A percentile compares a stretch with the other conserved stretches of the same genome.
phyloP scores from a whole-genome alignment of 306 rosid genomes.

The Vigna hirtella region DNA sequence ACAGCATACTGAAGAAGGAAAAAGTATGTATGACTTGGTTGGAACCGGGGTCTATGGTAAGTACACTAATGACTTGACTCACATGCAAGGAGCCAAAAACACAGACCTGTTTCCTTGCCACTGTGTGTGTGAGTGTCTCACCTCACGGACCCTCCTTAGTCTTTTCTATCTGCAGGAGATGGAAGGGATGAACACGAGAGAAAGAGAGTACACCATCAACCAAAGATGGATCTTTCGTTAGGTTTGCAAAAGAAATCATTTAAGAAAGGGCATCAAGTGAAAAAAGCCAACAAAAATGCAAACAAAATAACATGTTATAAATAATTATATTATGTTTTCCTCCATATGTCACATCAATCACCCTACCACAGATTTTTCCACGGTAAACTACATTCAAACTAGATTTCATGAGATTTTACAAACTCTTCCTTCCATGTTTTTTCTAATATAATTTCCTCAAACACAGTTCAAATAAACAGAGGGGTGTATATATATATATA shows the following conservation, averaged over 20 bases:
- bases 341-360: neutral
- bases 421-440: neutral
- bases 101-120: slow-evolving; percentile 25
- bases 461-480: too few relatives aligned
- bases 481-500: too few relatives aligned
- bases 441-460: too few relatives aligned
- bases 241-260: neutral
- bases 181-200: slow-evolving; percentile 38
- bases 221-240: slow-evolving; percentile 45
- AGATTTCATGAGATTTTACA: neutral
- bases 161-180: slow-evolving; percentile 28
- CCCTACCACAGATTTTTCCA: neutral
- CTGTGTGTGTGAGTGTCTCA: slow-evolving; percentile 18
- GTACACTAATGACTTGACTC: slow-evolving; percentile 36
- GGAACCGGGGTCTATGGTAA: slow-evolving; percentile 39
- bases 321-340: neutral
- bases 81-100: slow-evolving; percentile 48
- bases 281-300: too few relatives aligned
- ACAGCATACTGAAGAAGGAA: slow-evolving; percentile 34
- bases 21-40: slow-evolving; percentile 54
- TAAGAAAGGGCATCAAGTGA: slow-evolving; percentile 10
- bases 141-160: slow-evolving; percentile 8
- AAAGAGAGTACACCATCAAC: slow-evolving; percentile 51
- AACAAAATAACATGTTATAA: too few relatives aligned
- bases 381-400: too few relatives aligned